Conservation (phyloP, 805 yeast genomes). For the Candida berthetii region DNA sequence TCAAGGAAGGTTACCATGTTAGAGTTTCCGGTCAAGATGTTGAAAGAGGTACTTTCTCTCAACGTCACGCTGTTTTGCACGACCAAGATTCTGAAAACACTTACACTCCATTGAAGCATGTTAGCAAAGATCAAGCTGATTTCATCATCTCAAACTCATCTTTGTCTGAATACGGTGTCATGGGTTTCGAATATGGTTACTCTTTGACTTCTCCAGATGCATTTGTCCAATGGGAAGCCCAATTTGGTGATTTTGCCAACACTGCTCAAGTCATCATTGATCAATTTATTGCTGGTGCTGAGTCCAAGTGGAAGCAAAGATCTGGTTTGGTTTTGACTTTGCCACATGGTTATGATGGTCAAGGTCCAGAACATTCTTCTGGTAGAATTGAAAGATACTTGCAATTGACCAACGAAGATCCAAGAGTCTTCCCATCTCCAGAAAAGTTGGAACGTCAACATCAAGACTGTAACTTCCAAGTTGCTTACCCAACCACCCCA, state of each 20-base stretch:
- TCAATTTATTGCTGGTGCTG: constrained; percentile 95
- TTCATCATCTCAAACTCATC: constrained; percentile 92
- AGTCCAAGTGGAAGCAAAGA: constrained; percentile 98
- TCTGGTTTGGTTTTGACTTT: constrained; percentile 91
- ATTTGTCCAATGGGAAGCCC: constrained; percentile 98
- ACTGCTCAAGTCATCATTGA: constrained; percentile 97
- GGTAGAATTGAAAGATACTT: constrained; percentile 96
- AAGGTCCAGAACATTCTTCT: constrained; percentile 99
- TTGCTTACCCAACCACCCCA: constrained; percentile 98
- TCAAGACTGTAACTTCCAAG: constrained; percentile 97
- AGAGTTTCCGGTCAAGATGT: constrained; percentile 99
- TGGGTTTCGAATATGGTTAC: constrained; percentile 99
- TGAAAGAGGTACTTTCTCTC: constrained; percentile 99
- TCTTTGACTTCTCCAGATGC: constrained; percentile 97
- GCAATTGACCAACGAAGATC: constrained; percentile 94
- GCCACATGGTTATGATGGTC: constrained; percentile 99
- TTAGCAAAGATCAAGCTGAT: constrained; percentile 76
- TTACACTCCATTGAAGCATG: constrained; percentile 79
- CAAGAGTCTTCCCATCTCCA: constrained; percentile 84
- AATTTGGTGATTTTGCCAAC: constrained; percentile 99
- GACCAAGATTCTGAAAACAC: constrained; percentile 85
- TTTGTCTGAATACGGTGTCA: constrained; percentile 96
- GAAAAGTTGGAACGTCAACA: constrained; percentile 94
- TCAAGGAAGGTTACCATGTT: constrained; percentile 90
- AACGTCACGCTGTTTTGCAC: constrained; percentile 97